Conservation (phyloP, 768 basidiomycete genomes). For the Tulasnella calospora region DNA sequence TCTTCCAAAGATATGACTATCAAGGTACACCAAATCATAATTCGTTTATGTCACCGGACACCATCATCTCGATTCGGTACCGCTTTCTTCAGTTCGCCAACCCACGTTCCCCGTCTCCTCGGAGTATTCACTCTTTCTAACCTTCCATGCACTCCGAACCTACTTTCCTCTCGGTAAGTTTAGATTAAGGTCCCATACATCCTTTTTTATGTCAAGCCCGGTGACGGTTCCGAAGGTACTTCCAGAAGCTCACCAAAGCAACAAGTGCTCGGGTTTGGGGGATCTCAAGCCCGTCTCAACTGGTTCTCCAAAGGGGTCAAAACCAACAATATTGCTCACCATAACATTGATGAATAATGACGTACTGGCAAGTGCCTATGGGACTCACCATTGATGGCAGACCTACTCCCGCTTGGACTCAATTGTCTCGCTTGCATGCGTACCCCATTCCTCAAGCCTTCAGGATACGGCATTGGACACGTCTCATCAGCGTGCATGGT, state of each 20-base stretch:
- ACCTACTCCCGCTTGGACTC: no score
- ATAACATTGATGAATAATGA: background rate
- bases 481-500: no score
- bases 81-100: background rate
- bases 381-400: no score
- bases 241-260: conserved; percentile 68
- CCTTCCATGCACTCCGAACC: conserved; percentile 29
- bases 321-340: background rate
- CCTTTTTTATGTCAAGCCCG: conserved; percentile 46
- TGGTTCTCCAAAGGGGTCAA: conserved; percentile 35
- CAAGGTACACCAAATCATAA: conserved; percentile 52
- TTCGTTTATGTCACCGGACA: conserved; percentile 81
- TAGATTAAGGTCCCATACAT: conserved; percentile 47
- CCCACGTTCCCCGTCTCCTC: background rate
- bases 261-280: conserved; percentile 53
- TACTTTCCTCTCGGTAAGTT: conserved; percentile 19
- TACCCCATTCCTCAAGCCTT: no score
- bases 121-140: background rate
- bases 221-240: conserved; percentile 49
- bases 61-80: conserved; percentile 72
- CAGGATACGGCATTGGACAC: no score
- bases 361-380: no score
- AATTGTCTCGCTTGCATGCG: no score
- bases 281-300: conserved; percentile 40
- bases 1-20: conserved; percentile 57